Evolutionary conservation across 345 rosid species (phyloP).

Genomic region (Boechera divaricarpa): DNA sequence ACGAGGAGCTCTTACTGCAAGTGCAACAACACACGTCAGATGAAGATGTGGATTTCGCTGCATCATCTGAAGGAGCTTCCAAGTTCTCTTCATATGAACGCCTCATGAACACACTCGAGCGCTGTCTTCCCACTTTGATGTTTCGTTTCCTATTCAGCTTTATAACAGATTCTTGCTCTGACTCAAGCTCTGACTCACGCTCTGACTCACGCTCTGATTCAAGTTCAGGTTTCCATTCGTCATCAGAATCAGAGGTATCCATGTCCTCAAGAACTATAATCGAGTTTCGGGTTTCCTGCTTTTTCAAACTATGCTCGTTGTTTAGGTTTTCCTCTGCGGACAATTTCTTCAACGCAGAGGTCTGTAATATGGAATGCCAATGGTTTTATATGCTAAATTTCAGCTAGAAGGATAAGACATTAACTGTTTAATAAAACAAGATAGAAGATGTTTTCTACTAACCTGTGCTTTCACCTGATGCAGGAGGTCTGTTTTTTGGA

Average conservation of each 20-base stretch:
- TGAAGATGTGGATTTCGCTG: constrained; percentile 31
- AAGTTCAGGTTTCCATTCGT: constrained; percentile 61
- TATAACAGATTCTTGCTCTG: constrained; percentile 48
- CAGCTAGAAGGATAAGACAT: constrained; percentile 13
- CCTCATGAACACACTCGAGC: constrained; percentile 41
- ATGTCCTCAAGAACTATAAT: constrained; percentile 66
- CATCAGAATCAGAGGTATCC: constrained; percentile 86
- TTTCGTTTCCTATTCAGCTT: constrained; percentile 47
- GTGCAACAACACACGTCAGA: constrained; percentile 69
- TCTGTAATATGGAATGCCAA: constrained; percentile 30
- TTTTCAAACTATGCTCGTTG: constrained; percentile 59
- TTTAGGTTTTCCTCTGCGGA: constrained; percentile 45
- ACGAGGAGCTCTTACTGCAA: constrained; percentile 64
- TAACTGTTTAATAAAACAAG: constrained; percentile 9
- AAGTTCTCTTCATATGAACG: constrained; percentile 40
- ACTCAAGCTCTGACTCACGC: constrained; percentile 29
- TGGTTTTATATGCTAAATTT: constrained; percentile 2
- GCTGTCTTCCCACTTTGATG: constrained; percentile 50
- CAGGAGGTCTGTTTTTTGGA: constrained; percentile 68
- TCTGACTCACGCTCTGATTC: constrained; percentile 43
- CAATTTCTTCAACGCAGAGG: constrained; percentile 46
- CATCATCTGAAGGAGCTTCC: constrained; percentile 48
- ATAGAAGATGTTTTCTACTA: constrained; percentile 37
- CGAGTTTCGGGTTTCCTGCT: constrained; percentile 67
- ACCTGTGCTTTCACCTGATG: constrained; percentile 76